These are phyloP conservation scores for Linanthus parryae DNA, from an alignment of 148 eudicot genomes.

Conservation along the genomic window DNA sequence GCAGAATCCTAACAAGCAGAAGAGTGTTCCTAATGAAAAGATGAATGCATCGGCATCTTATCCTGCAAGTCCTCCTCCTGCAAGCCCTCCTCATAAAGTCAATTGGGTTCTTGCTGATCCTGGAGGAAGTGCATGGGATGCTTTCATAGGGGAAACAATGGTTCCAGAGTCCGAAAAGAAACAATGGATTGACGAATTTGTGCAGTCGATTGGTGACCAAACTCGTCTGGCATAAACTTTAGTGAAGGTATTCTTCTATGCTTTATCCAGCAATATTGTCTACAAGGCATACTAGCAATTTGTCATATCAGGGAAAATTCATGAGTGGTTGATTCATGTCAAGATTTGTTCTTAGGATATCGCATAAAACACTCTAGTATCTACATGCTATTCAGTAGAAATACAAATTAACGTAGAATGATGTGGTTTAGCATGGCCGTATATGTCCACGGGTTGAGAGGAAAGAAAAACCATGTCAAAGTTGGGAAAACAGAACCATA, in stretches of 20 bases:
- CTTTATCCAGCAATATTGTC: too few relatives aligned
- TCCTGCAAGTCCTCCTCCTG: slow-evolving; percentile 22
- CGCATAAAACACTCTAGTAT: too few relatives aligned
- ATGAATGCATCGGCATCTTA: slow-evolving; percentile 13
- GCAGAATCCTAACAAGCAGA: slow-evolving; percentile 17
- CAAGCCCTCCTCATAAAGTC: slow-evolving; percentile 24
- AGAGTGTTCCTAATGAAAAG: slow-evolving; percentile 13
- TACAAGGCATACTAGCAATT: too few relatives aligned
- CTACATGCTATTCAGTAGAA: too few relatives aligned
- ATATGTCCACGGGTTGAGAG: too few relatives aligned
- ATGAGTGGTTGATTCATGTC: too few relatives aligned
- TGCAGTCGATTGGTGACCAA: slow-evolving; percentile 15
- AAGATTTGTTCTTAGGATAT: too few relatives aligned
- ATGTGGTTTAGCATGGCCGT: too few relatives aligned
- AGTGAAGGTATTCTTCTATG: slow-evolving; percentile 11
- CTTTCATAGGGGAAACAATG: slow-evolving; percentile 18
- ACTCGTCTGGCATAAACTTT: neutral
- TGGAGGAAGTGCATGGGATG: slow-evolving; percentile 22
- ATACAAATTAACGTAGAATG: too few relatives aligned
- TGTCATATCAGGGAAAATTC: too few relatives aligned
- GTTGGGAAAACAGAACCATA: too few relatives aligned
- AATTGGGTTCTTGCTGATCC: slow-evolving; percentile 35
- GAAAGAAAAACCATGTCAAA: too few relatives aligned
- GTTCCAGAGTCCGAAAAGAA: slow-evolving; percentile 27
- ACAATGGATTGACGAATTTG: slow-evolving; percentile 27